Conservation (phyloP, 75 land plant genomes). For the Pinus albicaulis region DNA sequence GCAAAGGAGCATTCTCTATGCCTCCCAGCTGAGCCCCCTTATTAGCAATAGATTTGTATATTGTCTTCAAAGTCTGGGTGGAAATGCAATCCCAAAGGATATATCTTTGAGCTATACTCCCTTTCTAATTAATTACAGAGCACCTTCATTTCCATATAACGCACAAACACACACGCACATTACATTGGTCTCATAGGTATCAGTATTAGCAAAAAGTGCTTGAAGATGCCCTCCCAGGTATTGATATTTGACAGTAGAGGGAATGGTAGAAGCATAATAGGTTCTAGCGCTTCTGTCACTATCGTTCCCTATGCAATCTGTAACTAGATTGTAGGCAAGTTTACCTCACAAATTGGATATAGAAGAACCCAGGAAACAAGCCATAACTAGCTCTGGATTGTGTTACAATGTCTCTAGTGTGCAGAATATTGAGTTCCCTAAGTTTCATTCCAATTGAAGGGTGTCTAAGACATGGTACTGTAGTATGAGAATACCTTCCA, state of each 20-base stretch:
- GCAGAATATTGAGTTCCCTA: conserved; percentile 20
- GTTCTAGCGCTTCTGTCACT: conserved; percentile 57
- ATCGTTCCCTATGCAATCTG: conserved; percentile 15
- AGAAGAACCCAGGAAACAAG: conserved; percentile 17
- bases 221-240: conserved; percentile 29
- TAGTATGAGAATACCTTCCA: conserved; percentile 36
- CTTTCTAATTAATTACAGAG: conserved; percentile 14
- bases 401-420: conserved; percentile 33
- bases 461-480: conserved; percentile 47
- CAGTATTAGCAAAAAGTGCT: conserved; percentile 32
- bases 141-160: conserved; percentile 5
- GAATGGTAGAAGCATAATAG: conserved; percentile 54
- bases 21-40: no score
- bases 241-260: conserved; percentile 22
- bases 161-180: no score
- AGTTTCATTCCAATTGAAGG: conserved; percentile 40
- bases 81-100: not conserved
- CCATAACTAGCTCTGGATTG: conserved; percentile 26
- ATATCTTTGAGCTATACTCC: conserved; percentile 23
- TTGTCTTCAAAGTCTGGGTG: no score
- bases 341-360: conserved; percentile 20
- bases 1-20: no score
- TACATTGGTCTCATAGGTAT: conserved; percentile 41
- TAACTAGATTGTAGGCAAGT: conserved; percentile 15
- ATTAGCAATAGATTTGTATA: no score